Evolutionary conservation across 2,329 filamentous ascomycete genomes (phyloP), one percentile per base, ranked within the genome.

Genomic region (Colletotrichum sansevieriae): DNA sequence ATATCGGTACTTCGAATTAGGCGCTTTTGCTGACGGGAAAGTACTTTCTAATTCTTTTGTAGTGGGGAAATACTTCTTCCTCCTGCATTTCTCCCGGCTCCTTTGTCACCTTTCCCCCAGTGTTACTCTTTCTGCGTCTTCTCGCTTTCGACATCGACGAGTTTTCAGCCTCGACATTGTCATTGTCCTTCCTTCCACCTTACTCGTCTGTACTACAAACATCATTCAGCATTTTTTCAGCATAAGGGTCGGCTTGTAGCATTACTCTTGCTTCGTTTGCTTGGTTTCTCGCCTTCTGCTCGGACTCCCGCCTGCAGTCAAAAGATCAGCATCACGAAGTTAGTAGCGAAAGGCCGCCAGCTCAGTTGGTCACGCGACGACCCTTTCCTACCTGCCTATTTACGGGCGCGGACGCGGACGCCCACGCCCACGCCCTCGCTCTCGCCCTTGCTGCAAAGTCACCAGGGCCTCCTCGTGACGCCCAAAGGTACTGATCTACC

Each of bases 291-390:
- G 12, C 51, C 25, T 43, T 68, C 20, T 59, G 61, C 61, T 49
- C 41, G 61, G 65, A 65, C 54, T 68, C 54, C 47, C 47, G 59
- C 18, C 37, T 65, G 35, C 60, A 47, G 41, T 43, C 54, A 54
- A 47, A 54, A 59, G 56, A 43, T 55, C 49, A 25, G 33, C 61
- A 25, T 43, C 39, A 29, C 47, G 15, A 54, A 41, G 7, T 18
- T 18, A 55, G 25, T 41, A 41, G 10, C 47, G 18, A 29, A 11
- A 33, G 9, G 33, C 47, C 39, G 29, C 12, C 43, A 63, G 60
- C 64, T n/a, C 43, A 20, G 15, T 41, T 11, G 43, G 46, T 68
- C 65, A 58, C 65, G 60, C 60, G 65, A 52, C 49, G 41, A 57
- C 47, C 15, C 20, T 62, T 29, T 15, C 10, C 43, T 51, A 49